Evolutionary conservation across 768 basidiomycete species (phyloP), one percentile per base, ranked within the genome.

Genomic region (Mycena chlorophos): DNA sequence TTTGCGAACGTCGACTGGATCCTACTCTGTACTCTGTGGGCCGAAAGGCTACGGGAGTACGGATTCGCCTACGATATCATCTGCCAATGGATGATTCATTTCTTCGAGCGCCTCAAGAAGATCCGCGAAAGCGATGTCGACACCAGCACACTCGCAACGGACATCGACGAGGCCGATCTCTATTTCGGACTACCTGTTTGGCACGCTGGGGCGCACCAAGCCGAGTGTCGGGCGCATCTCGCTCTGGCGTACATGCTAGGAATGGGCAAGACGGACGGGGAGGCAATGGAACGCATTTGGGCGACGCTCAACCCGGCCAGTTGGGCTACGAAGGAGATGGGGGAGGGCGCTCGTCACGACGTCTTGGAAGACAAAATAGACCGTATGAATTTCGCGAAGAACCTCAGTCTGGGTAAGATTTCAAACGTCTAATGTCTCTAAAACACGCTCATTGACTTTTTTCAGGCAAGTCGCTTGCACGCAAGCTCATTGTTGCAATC

Each of bases 251-350:
- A 56, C 30, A 27, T 50, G 8, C 37, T 38, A 1, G 57, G 60
- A 6, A 42, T 49, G 13, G 58, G 60, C 8, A 56, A 40, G 17
- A 52, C 55, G 1, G 55, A 59, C 34, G 57, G 54, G 12, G 51
- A 54, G 45, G 52, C 27, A 0, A 28, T 45, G 0, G 73, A 76
- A 34, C 52, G 63, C 0, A 55, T 48, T 0, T 75, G 74, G 75
- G 38, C 70, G 0, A 51, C 38, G 0, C 37, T 66, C 2, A 72
- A 74, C 45, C 50, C 55, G 0, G 54, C 57, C 0, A 62, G 64
- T 1, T 54, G 52, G 3, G 67, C 65, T 28, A 73, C 69, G 0
- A 63, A 64, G 10, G 70, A 74, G 27, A 74, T 71, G 70, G 66
- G 66, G 0, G 60, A 64, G 0, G 67, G 68, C 0, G 48, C 60